Evolutionary conservation across 2,329 filamentous ascomycete genomes (phyloP).

Genomic region (Salinomyces thailandicus): DNA sequence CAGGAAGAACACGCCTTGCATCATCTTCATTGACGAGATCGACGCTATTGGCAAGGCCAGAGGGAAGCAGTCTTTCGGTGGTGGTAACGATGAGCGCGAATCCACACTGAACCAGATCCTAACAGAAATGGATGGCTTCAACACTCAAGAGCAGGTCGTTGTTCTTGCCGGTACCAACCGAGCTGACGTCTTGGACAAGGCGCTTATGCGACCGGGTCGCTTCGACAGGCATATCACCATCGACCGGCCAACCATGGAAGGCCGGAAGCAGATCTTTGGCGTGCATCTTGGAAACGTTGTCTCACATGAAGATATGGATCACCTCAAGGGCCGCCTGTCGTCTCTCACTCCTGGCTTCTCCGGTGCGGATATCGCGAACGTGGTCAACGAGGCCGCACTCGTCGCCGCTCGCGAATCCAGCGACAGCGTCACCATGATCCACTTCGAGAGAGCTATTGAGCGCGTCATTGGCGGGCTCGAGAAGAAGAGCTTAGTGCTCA

Average conservation of each 20-base stretch:
- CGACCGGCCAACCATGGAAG: slow-evolving; percentile 92
- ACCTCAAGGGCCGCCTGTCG: slow-evolving; percentile 76
- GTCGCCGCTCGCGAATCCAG: slow-evolving; percentile 82
- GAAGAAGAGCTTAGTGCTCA: slow-evolving; percentile 91
- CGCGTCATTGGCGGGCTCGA: slow-evolving; percentile 92
- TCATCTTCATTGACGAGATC: slow-evolving; percentile 99
- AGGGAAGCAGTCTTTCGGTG: slow-evolving; percentile 69
- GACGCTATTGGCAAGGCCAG: slow-evolving; percentile 92
- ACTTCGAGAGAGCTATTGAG: slow-evolving; percentile 97
- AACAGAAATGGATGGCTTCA: slow-evolving; percentile 99
- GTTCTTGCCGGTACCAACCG: slow-evolving; percentile 95
- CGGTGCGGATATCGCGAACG: slow-evolving; percentile 96
- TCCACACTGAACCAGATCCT: slow-evolving; percentile 96
- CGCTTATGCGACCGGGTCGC: slow-evolving; percentile 88
- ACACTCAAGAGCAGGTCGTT: slow-evolving; percentile 90
- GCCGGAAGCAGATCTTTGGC: slow-evolving; percentile 87
- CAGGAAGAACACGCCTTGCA: slow-evolving; percentile 91
- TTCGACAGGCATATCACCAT: slow-evolving; percentile 96
- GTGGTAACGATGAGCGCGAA: slow-evolving; percentile 94
- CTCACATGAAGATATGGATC: slow-evolving; percentile 79
- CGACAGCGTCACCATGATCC: slow-evolving; percentile 69
- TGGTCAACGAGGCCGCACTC: slow-evolving; percentile 91
- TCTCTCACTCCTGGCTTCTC: slow-evolving; percentile 94
- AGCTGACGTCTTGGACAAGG: slow-evolving; percentile 88
- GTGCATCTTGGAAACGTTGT: slow-evolving; percentile 93